phyloP scores from a whole-genome alignment of 2,329 filamentous ascomycete genomes.

The Rhynchosporium secalis region DNA sequence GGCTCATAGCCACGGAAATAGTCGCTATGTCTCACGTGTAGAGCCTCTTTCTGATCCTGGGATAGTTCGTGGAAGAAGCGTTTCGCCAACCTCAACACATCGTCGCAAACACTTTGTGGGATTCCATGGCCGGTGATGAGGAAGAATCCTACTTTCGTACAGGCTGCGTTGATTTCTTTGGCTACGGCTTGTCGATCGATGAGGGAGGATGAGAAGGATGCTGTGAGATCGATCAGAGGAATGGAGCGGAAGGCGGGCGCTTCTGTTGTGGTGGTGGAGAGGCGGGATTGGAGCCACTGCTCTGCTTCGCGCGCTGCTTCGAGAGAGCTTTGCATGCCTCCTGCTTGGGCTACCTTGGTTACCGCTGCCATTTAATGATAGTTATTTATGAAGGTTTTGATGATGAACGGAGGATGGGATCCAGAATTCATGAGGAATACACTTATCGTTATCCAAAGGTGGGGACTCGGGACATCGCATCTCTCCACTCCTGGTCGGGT shows the following conservation, averaged over 20 bases:
- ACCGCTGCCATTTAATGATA: conserved; percentile 17
- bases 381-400: too few species aligned
- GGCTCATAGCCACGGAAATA: conserved; percentile 51
- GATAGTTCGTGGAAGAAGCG: conserved; percentile 51
- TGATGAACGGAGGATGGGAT: neutral
- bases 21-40: conserved; percentile 43
- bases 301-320: conserved; percentile 35
- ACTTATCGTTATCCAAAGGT: neutral
- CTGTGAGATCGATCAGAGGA: conserved; percentile 37
- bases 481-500: too few species aligned
- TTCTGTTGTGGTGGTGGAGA: conserved; percentile 24
- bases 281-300: conserved; percentile 33
- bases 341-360: conserved; percentile 1
- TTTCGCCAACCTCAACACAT: conserved; percentile 45
- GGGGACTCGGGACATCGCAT: too few species aligned
- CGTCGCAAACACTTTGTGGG: conserved; percentile 43
- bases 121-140: conserved; percentile 50
- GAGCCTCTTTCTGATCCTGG: conserved; percentile 46
- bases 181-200: conserved; percentile 34
- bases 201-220: conserved; percentile 35
- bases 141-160: conserved; percentile 38
- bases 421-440: neutral
- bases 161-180: conserved; percentile 35
- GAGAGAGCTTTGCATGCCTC: conserved; percentile 19
- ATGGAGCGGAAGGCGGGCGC: conserved; percentile 33